phyloP scores from a whole-genome alignment of 2,329 filamentous ascomycete species.

The Xylaria sp. region DNA sequence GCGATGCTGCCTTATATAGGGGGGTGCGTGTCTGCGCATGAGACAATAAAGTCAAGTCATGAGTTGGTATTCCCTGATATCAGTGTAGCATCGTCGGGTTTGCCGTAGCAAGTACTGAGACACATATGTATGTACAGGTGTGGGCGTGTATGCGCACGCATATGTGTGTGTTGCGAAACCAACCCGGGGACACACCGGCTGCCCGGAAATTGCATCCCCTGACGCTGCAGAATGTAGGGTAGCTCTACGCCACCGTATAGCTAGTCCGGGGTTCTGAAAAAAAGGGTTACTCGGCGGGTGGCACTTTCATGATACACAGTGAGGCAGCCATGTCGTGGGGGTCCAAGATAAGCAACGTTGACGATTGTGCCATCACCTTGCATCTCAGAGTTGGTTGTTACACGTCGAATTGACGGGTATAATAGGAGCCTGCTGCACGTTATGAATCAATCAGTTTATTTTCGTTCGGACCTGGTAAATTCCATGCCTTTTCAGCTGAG shows the following conservation, averaged over 20 bases:
- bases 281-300: neutral
- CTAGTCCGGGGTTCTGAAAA: neutral
- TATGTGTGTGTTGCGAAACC: neutral
- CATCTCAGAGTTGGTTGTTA: constrained; percentile 3
- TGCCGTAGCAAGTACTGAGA: neutral
- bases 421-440: neutral
- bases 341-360: constrained; percentile 24
- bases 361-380: neutral
- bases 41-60: constrained; percentile 23
- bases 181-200: neutral
- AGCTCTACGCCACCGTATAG: constrained; percentile 22
- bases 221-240: neutral
- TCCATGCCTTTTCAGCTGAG: constrained; percentile 16
- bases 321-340: constrained; percentile 22
- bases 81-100: constrained; percentile 19
- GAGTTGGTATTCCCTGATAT: constrained; percentile 7
- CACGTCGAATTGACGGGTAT: constrained; percentile 19
- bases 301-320: neutral
- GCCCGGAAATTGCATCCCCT: constrained; percentile 14
- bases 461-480: neutral
- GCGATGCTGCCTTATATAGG: constrained; percentile 9
- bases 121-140: neutral
- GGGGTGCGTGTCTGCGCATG: constrained; percentile 16
- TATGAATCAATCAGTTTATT: neutral
- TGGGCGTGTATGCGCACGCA: neutral